Base-by-base conservation (phyloP, 805 yeast genomes). In the Metschnikowia continentalis region DNA sequence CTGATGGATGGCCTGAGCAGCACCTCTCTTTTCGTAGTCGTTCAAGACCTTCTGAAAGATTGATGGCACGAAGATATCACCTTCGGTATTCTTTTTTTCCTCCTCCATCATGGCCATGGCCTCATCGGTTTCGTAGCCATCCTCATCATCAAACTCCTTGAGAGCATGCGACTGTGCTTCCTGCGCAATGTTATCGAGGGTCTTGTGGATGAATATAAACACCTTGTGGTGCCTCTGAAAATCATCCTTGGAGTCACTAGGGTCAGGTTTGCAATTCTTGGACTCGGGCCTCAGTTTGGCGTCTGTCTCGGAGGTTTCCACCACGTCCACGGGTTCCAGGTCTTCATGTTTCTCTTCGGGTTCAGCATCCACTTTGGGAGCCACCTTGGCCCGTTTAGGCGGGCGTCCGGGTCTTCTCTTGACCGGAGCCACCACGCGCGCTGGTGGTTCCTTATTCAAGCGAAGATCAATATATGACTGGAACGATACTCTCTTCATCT, bases 381-480 rank as follows among this genome's bases (percentile, higher is more conserved):
- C 23, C 19, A 32, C 11, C 19, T 36, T 36, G 36, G 36, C 17
- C 23, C 33, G 20, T 23, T 35, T 35, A 5, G 23, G 40, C 13
- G 40, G 47, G 8, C 47, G 39, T 14, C 23, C 39, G 6, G 38
- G 47, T 14, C 42, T 6, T 19, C 36, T 26, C 5, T 33, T 40
- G 30, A 11, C 37, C 14, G 44, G 10, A 17, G 5, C 30, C 23
- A 32, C 36, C 36, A 13, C 30, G 22, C 26, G 37, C 14, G 20
- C 35, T 5, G 30, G 30, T 10, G 30, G 11, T 26, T 44, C 47
- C 42, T 62, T 62, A 40, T 64, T 63, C 48, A 72, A 57, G 11
- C 68, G 60, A 13, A 74, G 69, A 45, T 72, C 76, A 19, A 67
- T 59, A 56, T 73, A 73, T 1, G 76, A 72, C 17, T 52, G 60